Evolutionary conservation across 768 basidiomycete genomes (phyloP), one percentile per base, ranked within the genome.

Genomic region (Serendipita sp.): DNA sequence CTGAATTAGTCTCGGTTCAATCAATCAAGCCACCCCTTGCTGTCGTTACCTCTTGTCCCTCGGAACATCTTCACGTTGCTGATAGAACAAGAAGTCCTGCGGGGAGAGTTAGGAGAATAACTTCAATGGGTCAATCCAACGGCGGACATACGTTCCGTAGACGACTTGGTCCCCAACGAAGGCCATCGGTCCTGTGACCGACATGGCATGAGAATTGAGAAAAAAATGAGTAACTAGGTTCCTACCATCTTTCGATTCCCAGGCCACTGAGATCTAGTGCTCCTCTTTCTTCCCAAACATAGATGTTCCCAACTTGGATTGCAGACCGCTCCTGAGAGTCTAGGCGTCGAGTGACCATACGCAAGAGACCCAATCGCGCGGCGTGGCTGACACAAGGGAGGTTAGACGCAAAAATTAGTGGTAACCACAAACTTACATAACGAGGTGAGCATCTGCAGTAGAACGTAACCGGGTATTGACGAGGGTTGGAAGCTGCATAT

Each of bases 321-420:
- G 70, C 73, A 16, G 78, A 76, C 53, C 89, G 82, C 73, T 91
- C 89, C 71, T 90, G 88, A 48, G 86, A 86, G 71, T 91, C 89
- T 68, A 92, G 80, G 5, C 89, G 84, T 65, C 89, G 82, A 24
- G 86, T 87, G 71, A 89, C 88, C 71, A 91, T 80, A 56, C 87
- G 86, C 47, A 90, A 78, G 65, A 77, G 72, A 69, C 83, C 79
- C 66, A 78, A 78, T 8, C 86, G 85, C 62, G 90, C 89, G 58
- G 83, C 89, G 71, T 86, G 78, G 74, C 56, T 60, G 35, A n/a
- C 56, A n/a, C 8, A 85, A 56, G 18, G 37, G 46, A 48, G 15
- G 45, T 37, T 24, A 37, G 48, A 15, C 41, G 41, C 41, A 44
- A 38, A 30, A 15, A 64, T 30, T 8, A 30, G 10, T 32, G 11